Conservation (phyloP, 345 rosid genomes). For the Eucalyptus marginata region DNA sequence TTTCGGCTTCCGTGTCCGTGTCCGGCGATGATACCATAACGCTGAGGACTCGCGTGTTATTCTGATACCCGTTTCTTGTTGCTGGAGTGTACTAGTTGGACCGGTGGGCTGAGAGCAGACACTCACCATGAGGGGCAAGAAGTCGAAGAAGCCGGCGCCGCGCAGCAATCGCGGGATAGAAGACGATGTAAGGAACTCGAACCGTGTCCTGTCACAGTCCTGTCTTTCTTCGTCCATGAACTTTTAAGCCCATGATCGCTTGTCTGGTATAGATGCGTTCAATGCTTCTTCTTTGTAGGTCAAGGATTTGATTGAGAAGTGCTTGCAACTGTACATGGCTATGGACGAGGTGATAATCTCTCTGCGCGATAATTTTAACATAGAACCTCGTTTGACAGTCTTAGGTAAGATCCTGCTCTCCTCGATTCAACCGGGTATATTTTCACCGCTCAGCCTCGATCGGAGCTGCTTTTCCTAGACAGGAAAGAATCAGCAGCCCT, state of each 20-base stretch:
- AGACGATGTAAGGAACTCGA: neutral
- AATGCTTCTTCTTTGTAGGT: neutral
- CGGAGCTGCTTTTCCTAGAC: neutral
- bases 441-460: neutral
- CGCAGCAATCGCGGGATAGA: neutral
- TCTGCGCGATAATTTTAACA: neutral
- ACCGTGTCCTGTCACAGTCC: neutral
- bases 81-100: neutral
- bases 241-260: neutral
- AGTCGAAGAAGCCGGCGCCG: neutral
- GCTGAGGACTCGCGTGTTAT: neutral
- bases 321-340: neutral
- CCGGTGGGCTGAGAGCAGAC: neutral
- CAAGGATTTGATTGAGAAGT: neutral
- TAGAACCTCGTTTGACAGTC: neutral
- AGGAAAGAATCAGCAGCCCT: neutral
- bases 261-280: neutral
- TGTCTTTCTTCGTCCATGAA: neutral
- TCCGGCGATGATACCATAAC: neutral
- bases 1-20: neutral
- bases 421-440: neutral
- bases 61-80: neutral
- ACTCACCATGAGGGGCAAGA: neutral
- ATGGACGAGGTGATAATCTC: neutral
- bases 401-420: neutral